phyloP scores from a whole-genome alignment of 495 filamentous ascomycete genomes.

The Sordaria brevicollis region DNA sequence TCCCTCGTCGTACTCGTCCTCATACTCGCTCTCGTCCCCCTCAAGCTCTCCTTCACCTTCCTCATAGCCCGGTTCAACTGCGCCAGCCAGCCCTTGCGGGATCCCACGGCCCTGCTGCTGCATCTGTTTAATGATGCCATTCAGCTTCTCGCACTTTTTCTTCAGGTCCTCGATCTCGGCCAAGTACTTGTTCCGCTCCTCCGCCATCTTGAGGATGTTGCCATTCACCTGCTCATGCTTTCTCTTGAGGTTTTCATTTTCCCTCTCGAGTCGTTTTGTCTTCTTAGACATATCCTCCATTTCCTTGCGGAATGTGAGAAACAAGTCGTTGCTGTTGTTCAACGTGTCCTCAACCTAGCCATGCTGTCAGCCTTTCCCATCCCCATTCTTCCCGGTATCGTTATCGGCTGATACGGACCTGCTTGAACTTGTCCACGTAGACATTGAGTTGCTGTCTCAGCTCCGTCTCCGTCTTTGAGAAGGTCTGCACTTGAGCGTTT shows the following conservation, averaged over 20 bases:
- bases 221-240: conserved; percentile 90
- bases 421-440: conserved; percentile 99
- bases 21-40: conserved; percentile 67
- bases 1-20: conserved; percentile 58
- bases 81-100: conserved; percentile 45
- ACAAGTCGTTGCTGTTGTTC: conserved; percentile 97
- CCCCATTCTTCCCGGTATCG: neutral
- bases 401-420: conserved; percentile 51
- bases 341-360: conserved; percentile 97
- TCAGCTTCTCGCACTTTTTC: conserved; percentile 86
- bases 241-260: conserved; percentile 81
- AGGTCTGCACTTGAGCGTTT: conserved; percentile 85
- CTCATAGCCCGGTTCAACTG: conserved; percentile 42
- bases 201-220: conserved; percentile 97
- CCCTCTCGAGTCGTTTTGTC: conserved; percentile 93
- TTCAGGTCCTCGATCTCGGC: conserved; percentile 70
- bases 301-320: conserved; percentile 95
- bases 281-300: conserved; percentile 99
- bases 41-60: conserved; percentile 41
- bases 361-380: conserved; percentile 1
- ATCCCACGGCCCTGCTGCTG: conserved; percentile 76
- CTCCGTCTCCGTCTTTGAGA: conserved; percentile 91
- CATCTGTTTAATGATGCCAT: conserved; percentile 88
- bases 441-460: conserved; percentile 92
- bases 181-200: conserved; percentile 76